Percentiles rank a stretch among this genome's conserved stretches.
Conservation (phyloP, 352 stramenopile genomes). For the Hyaloperonospora brassicae region DNA sequence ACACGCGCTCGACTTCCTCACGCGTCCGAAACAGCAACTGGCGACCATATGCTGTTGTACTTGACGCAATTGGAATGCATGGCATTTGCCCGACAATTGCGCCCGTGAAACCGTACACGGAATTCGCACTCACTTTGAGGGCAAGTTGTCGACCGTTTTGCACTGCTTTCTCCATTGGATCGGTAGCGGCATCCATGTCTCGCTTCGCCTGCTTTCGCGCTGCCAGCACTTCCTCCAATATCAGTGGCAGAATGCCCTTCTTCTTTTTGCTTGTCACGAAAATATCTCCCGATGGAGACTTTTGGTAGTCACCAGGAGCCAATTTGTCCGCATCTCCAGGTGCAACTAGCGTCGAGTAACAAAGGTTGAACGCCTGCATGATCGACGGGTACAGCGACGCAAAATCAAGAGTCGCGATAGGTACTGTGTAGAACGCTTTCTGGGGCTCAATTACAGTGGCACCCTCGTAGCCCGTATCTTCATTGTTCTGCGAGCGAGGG, state of each 20-base stretch:
- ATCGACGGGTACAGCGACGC: conserved; percentile 99
- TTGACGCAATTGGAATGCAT: conserved; percentile 97
- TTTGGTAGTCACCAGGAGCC: conserved; percentile 77
- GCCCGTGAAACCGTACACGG: conserved; percentile 99
- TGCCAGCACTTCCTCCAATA: conserved; percentile 96
- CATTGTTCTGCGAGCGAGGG: conserved; percentile 73
- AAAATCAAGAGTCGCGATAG: conserved; percentile 99
- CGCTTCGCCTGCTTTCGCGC: conserved; percentile 97
- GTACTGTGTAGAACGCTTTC: conserved; percentile 98
- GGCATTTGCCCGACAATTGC: conserved; percentile 97
- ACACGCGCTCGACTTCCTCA: conserved; percentile 94
- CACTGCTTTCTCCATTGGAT: conserved; percentile 98
- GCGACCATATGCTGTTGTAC: conserved; percentile 96
- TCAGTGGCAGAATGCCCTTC: conserved; percentile 97
- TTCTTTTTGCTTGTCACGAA: conserved; percentile 94
- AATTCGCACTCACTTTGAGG: conserved; percentile 96
- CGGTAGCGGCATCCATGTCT: conserved; percentile 98
- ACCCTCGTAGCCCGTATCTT: conserved; percentile 93
- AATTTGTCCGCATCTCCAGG: conserved; percentile 56
- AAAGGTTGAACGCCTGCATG: conserved; percentile 99
- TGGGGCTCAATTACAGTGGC: conserved; percentile 99
- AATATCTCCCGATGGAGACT: conserved; percentile 91
- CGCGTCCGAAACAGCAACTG: conserved; percentile 96
- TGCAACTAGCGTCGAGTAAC: conserved; percentile 98
- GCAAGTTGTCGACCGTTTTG: conserved; percentile 97